Percentiles rank a stretch among this genome's conserved stretches.
phyloP scores from a whole-genome alignment of 2,329 filamentous ascomycete species.

The Neopestalotiopsis rosae region DNA sequence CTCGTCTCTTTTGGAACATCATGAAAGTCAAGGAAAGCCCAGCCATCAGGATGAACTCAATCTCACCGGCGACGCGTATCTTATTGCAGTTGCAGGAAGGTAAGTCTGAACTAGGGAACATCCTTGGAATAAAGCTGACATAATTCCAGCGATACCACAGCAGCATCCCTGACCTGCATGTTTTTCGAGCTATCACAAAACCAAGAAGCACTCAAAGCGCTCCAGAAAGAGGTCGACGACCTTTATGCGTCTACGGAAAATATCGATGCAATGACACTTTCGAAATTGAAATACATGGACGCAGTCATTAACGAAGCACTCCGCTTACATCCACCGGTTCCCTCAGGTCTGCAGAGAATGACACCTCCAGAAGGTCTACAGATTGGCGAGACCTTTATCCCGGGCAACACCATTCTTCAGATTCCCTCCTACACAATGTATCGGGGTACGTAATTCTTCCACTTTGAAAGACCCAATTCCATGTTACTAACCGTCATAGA shows the following conservation, averaged over 20 bases:
- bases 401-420: slow-evolving; percentile 41
- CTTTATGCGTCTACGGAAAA: slow-evolving; percentile 26
- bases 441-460: slow-evolving; percentile 23
- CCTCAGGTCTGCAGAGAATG: slow-evolving; percentile 37
- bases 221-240: slow-evolving; percentile 30
- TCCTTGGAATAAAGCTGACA: slow-evolving; percentile 4
- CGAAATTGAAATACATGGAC: slow-evolving; percentile 20
- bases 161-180: slow-evolving; percentile 41
- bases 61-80: slow-evolving; percentile 34
- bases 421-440: slow-evolving; percentile 34
- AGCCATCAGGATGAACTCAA: slow-evolving; percentile 30
- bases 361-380: slow-evolving; percentile 43
- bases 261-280: slow-evolving; percentile 22
- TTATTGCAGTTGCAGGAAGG: slow-evolving; percentile 40
- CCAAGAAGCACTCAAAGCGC: slow-evolving; percentile 25
- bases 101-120: slow-evolving; percentile 18
- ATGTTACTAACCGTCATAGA: slow-evolving; percentile 19
- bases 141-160: slow-evolving; percentile 48
- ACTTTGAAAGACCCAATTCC: not conserved
- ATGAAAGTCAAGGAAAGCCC: slow-evolving; percentile 23
- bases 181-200: slow-evolving; percentile 35
- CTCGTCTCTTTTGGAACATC: slow-evolving; percentile 37
- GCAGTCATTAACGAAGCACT: slow-evolving; percentile 22
- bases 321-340: slow-evolving; percentile 22
- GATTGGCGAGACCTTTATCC: slow-evolving; percentile 39